phyloP scores from a whole-genome alignment of 1,284 basidiomycete genomes.

The Microbotryum violaceum region DNA sequence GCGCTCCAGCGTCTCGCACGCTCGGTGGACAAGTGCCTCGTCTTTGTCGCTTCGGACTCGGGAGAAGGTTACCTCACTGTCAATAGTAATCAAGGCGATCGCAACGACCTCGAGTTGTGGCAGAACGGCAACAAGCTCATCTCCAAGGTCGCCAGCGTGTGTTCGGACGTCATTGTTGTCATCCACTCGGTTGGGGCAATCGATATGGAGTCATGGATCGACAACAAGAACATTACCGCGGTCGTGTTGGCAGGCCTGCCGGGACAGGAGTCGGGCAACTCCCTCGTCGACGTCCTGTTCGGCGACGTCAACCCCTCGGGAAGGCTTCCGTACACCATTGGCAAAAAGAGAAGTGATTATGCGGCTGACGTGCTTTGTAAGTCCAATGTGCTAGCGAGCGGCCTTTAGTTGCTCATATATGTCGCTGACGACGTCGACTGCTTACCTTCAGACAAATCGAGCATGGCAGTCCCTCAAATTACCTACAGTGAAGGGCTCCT shows the following conservation, averaged over 20 bases:
- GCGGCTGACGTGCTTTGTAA: constrained; percentile 7
- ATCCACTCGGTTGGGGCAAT: constrained; percentile 65
- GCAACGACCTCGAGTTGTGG: constrained; percentile 23
- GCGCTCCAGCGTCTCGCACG: constrained; percentile 2
- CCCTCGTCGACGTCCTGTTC: constrained; percentile 38
- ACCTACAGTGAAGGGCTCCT: constrained; percentile 48
- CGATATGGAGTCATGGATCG: constrained; percentile 17
- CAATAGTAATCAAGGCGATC: constrained; percentile 21
- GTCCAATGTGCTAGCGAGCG: no score
- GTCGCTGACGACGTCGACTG: constrained; percentile 30
- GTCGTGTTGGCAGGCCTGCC: constrained; percentile 35
- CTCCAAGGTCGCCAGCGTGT: constrained; percentile 37
- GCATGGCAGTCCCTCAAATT: neutral
- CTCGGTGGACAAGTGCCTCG: constrained; percentile 11
- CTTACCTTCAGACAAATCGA: neutral
- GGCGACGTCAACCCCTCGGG: constrained; percentile 48
- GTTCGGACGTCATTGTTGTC: constrained; percentile 71
- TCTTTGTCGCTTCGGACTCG: constrained; percentile 23
- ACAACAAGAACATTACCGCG: constrained; percentile 35
- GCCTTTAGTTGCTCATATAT: no score
- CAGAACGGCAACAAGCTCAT: constrained; percentile 36
- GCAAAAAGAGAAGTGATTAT: constrained; percentile 60
- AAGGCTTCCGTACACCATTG: constrained; percentile 49
- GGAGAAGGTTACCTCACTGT: constrained; percentile 22
- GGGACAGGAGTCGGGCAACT: constrained; percentile 37